phyloP scores from a whole-genome alignment of 768 basidiomycete genomes.

The Tricholoma hemisulphureum region DNA sequence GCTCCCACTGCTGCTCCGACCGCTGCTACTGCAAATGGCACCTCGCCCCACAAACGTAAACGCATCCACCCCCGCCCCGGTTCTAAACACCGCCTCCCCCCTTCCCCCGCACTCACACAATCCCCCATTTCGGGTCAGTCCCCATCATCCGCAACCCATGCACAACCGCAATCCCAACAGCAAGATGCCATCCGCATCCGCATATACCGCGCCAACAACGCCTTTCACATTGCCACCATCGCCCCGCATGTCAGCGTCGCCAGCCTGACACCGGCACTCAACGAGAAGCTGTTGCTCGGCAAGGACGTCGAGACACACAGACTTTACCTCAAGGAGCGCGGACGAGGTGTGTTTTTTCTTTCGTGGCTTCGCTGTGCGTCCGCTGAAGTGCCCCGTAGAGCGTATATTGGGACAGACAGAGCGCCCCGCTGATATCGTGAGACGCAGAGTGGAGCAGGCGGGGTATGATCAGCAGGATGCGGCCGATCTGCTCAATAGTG shows the following conservation, averaged over 20 bases:
- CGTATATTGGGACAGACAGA: slow-evolving; percentile 81
- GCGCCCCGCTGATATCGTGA: slow-evolving; percentile 80
- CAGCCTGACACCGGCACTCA: slow-evolving; percentile 61
- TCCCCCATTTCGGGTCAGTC: no score
- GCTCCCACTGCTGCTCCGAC: no score
- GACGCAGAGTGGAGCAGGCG: slow-evolving; percentile 80
- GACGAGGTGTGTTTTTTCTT: slow-evolving; percentile 53
- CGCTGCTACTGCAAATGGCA: no score
- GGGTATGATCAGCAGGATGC: slow-evolving; percentile 85
- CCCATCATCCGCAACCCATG: no score
- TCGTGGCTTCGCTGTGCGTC: neutral
- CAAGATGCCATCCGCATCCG: slow-evolving; percentile 55
- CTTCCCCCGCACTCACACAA: no score
- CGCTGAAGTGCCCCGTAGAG: slow-evolving; percentile 37
- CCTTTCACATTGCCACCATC: slow-evolving; percentile 69
- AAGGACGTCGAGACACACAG: slow-evolving; percentile 60
- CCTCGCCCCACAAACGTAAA: no score
- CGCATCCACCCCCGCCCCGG: no score
- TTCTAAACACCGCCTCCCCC: no score
- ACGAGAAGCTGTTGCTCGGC: slow-evolving; percentile 50
- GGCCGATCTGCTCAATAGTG: slow-evolving; percentile 69
- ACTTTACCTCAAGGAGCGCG: slow-evolving; percentile 73
- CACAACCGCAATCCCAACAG: neutral
- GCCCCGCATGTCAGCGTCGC: slow-evolving; percentile 64
- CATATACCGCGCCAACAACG: slow-evolving; percentile 72